A percentile compares a stretch with the other conserved stretches of the same genome.
phyloP scores from a whole-genome alignment of 2,329 filamentous ascomycete genomes.

The Neonectria neomacrospora region DNA sequence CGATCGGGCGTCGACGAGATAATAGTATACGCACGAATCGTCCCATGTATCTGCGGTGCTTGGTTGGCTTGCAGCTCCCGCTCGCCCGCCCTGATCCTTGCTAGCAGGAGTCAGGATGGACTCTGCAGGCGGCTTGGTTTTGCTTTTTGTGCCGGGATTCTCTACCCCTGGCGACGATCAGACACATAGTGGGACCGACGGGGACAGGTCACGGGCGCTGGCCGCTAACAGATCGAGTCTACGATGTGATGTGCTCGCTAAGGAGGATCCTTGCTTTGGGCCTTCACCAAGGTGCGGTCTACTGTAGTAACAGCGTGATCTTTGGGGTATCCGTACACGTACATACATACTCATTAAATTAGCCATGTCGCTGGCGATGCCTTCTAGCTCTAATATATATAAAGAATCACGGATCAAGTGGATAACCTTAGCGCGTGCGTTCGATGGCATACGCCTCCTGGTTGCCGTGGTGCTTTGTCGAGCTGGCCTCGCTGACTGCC shows the following conservation, averaged over 20 bases:
- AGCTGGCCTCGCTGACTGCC: constrained; percentile 42
- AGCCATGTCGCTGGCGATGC: constrained; percentile 27
- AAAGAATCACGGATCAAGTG: constrained; percentile 11
- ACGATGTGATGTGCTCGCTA: neutral
- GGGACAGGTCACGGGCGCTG: constrained; percentile 9
- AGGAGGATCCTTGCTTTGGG: constrained; percentile 22
- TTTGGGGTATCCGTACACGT: constrained; percentile 17
- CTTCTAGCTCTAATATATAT: constrained; percentile 31
- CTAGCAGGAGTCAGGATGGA: constrained; percentile 20
- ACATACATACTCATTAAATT: constrained; percentile 34
- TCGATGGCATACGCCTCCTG: constrained; percentile 38
- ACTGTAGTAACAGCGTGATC: neutral
- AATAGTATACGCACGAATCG: neutral
- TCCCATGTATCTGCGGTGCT: neutral
- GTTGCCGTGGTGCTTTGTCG: constrained; percentile 29
- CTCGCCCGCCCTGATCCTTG: constrained; percentile 14
- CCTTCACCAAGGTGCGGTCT: constrained; percentile 22
- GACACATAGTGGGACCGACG: constrained; percentile 22
- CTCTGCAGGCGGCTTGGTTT: neutral
- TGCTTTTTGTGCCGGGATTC: constrained; percentile 12
- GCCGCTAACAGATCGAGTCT: constrained; percentile 27
- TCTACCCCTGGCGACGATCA: constrained; percentile 27
- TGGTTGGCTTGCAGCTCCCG: constrained; percentile 8
- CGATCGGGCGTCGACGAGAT: neutral
- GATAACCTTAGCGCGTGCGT: constrained; percentile 30